A percentile compares a stretch with the other conserved stretches of the same genome.
Conservation (phyloP, 1,284 basidiomycete genomes). For the Sphaerobolus stellatus region DNA sequence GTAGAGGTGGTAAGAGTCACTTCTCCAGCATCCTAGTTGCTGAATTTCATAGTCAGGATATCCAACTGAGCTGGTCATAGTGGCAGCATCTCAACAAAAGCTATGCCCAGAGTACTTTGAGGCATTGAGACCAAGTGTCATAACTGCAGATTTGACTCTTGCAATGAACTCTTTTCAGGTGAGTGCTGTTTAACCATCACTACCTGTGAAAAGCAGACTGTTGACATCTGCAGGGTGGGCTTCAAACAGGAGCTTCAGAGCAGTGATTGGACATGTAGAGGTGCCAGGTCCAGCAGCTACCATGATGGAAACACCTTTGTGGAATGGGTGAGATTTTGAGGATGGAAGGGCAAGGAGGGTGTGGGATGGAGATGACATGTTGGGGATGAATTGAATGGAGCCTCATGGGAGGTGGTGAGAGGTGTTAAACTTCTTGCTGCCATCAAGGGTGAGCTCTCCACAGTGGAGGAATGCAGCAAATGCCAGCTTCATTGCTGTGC, state of each 20-base stretch:
- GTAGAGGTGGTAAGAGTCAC: conserved; percentile 16
- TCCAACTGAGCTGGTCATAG: conserved; percentile 8
- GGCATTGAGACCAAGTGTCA: neutral
- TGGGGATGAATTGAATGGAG: conserved; percentile 1
- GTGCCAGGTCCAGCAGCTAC: conserved; percentile 5
- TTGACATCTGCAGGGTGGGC: neutral
- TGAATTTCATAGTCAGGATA: conserved; percentile 14
- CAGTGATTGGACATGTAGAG: neutral
- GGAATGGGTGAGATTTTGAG: conserved; percentile 17
- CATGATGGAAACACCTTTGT: conserved; percentile 1
- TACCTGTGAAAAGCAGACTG: too few species aligned
- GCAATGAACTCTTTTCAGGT: neutral
- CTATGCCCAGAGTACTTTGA: too few species aligned
- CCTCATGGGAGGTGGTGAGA: neutral
- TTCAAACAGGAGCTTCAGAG: neutral
- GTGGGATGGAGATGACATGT: neutral
- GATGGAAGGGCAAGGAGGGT: conserved; percentile 1
- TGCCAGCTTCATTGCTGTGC: conserved; percentile 9
- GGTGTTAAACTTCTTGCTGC: neutral
- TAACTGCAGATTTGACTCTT: neutral
- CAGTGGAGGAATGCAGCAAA: conserved; percentile 7
- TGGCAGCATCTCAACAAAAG: conserved; percentile 12
- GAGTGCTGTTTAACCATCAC: neutral
- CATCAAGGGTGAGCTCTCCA: conserved; percentile 10
- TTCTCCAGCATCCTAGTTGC: conserved; percentile 13